phyloP scores from a whole-genome alignment of 331 rosid species.

The Quercus phellos region DNA sequence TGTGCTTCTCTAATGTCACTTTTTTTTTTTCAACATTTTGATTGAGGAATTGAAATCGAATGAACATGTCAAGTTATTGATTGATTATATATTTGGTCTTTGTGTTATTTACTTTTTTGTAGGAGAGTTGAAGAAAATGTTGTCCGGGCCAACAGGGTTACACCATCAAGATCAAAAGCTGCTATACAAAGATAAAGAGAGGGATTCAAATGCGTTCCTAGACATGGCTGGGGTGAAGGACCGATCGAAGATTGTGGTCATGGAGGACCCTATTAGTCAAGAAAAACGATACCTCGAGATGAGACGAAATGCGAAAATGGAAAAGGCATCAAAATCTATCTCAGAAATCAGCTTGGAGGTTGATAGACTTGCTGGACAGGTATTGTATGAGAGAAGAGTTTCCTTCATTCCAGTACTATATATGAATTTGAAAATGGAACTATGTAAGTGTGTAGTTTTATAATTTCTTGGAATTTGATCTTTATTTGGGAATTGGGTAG shows the following conservation, averaged over 20 bases:
- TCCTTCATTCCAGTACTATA: neutral
- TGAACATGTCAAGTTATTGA: neutral
- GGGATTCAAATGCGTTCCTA: constrained; percentile 83
- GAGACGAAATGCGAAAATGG: constrained; percentile 82
- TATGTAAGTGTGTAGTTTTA: constrained; percentile 7
- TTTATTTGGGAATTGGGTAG: constrained; percentile 38
- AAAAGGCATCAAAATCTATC: constrained; percentile 75
- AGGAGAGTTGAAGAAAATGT: constrained; percentile 94
- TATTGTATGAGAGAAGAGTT: constrained; percentile 10
- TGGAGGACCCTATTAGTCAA: constrained; percentile 89
- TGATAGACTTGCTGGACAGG: constrained; percentile 83
- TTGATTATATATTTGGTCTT: neutral
- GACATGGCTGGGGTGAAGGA: constrained; percentile 82
- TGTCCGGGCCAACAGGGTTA: constrained; percentile 77
- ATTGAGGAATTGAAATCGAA: neutral
- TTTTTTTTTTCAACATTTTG: neutral
- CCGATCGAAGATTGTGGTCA: constrained; percentile 64
- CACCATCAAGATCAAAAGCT: constrained; percentile 93
- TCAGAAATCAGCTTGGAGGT: constrained; percentile 85
- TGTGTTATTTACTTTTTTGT: neutral
- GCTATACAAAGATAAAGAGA: constrained; percentile 75
- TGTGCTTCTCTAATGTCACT: neutral
- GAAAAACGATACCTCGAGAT: constrained; percentile 72
- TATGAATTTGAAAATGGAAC: neutral
- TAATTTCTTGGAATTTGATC: constrained; percentile 11